Evolutionary conservation across 352 stramenopile genomes (phyloP).

Genomic region (Globisporangium splendens): DNA sequence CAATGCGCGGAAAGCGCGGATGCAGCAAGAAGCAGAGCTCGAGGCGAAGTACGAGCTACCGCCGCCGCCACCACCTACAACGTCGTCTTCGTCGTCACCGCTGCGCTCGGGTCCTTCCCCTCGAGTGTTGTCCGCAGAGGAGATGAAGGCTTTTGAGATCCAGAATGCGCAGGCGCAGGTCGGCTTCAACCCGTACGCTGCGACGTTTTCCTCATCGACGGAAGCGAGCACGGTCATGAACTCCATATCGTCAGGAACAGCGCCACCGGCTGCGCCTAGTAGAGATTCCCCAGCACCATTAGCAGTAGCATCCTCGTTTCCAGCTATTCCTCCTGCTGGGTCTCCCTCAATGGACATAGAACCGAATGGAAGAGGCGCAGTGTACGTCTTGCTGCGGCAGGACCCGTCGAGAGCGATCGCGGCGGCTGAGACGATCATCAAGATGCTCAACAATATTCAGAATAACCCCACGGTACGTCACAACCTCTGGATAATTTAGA

Average conservation of each 20-base stretch:
- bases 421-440: constrained; percentile 61
- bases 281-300: neutral
- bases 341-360: constrained; percentile 5
- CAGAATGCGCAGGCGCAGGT: constrained; percentile 51
- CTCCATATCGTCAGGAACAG: constrained; percentile 22
- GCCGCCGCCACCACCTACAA: constrained; percentile 5
- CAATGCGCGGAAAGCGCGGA: constrained; percentile 42
- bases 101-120: constrained; percentile 10
- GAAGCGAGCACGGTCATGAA: constrained; percentile 57
- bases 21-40: constrained; percentile 48
- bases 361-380: constrained; percentile 26
- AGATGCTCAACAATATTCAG: constrained; percentile 65
- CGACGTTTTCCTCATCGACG: constrained; percentile 59
- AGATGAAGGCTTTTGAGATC: constrained; percentile 62
- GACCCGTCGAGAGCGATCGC: constrained; percentile 42
- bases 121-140: constrained; percentile 47
- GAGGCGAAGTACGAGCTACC: constrained; percentile 37
- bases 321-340: neutral
- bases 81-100: constrained; percentile 11
- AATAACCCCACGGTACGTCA: constrained; percentile 49
- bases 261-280: constrained; percentile 20
- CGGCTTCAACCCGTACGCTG: constrained; percentile 72
- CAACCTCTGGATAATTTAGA: too few species aligned
- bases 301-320: neutral
- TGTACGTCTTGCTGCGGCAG: constrained; percentile 66